Percentiles rank a stretch among this genome's conserved stretches.
Conservation (phyloP, 257 asterid species). For the Mitragyna speciosa region DNA sequence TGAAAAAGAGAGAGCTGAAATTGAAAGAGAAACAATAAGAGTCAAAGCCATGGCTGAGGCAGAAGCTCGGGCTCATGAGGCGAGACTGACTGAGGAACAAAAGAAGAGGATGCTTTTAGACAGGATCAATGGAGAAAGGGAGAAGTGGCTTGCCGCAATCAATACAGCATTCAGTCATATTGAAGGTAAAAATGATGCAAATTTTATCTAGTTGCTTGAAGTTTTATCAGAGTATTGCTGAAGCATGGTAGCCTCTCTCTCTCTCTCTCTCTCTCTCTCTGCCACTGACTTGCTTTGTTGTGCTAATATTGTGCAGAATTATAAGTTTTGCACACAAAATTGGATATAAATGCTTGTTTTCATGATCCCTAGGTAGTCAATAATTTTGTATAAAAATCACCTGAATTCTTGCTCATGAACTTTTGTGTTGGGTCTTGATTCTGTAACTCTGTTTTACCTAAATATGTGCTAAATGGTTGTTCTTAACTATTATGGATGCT, state of each 20-base stretch:
- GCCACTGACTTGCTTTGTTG: background rate
- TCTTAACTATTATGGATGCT: background rate
- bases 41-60: slow-evolving; percentile 94
- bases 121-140: slow-evolving; percentile 78
- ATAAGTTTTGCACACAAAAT: background rate
- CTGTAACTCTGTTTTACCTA: background rate
- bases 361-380: background rate
- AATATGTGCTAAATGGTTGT: background rate
- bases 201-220: slow-evolving; percentile 8
- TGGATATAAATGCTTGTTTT: background rate
- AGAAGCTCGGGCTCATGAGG: slow-evolving; percentile 92
- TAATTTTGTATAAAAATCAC: background rate
- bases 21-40: slow-evolving; percentile 84
- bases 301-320: background rate
- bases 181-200: slow-evolving; percentile 57
- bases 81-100: slow-evolving; percentile 88
- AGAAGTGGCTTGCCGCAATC: slow-evolving; percentile 99
- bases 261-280: background rate
- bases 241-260: background rate
- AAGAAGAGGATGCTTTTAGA: slow-evolving; percentile 85
- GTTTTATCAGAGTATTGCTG: background rate
- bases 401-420: background rate
- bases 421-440: background rate
- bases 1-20: slow-evolving; percentile 92
- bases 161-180: slow-evolving; percentile 88